Conservation (phyloP, 495 filamentous ascomycete species). For the Tuber calosporum region DNA sequence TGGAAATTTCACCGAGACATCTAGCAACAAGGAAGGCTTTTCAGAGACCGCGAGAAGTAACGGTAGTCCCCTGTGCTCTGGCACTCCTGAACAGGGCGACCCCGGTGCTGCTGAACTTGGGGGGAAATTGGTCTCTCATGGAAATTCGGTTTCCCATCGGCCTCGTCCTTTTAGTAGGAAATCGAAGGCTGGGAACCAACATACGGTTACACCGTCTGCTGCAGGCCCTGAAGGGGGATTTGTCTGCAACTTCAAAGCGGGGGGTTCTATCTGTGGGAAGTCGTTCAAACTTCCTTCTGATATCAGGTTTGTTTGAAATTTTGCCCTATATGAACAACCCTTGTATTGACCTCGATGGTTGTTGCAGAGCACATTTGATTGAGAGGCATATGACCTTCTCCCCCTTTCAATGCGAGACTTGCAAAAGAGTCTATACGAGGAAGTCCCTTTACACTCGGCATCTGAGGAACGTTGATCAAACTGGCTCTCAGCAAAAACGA, state of each 20-base stretch:
- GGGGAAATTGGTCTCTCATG: background rate
- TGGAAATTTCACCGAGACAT: constrained; percentile 26
- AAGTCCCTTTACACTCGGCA: constrained; percentile 36
- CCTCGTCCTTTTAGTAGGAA: constrained; percentile 34
- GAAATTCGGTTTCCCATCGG: background rate
- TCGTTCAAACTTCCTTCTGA: constrained; percentile 39
- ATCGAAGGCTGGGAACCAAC: constrained; percentile 37
- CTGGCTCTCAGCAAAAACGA: constrained; percentile 6
- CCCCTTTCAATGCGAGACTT: constrained; percentile 36
- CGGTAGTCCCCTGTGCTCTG: constrained; percentile 2
- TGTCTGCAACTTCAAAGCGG: constrained; percentile 25
- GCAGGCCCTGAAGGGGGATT: constrained; percentile 33
- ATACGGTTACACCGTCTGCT: constrained; percentile 34
- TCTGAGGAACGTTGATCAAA: constrained; percentile 19
- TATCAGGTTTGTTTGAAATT: constrained; percentile 31
- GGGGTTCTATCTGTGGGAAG: constrained; percentile 13
- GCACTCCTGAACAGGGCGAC: background rate
- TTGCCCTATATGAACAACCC: background rate
- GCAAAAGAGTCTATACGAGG: constrained; percentile 37
- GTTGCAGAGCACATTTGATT: constrained; percentile 32
- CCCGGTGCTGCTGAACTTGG: background rate
- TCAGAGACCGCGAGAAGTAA: constrained; percentile 19
- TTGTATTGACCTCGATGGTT: background rate
- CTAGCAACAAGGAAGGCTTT: constrained; percentile 24
- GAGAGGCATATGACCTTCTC: constrained; percentile 35